Percentiles rank a stretch among this genome's conserved stretches.
phyloP scores from a whole-genome alignment of 2,329 filamentous ascomycete species.

The Penicillium sp. region DNA sequence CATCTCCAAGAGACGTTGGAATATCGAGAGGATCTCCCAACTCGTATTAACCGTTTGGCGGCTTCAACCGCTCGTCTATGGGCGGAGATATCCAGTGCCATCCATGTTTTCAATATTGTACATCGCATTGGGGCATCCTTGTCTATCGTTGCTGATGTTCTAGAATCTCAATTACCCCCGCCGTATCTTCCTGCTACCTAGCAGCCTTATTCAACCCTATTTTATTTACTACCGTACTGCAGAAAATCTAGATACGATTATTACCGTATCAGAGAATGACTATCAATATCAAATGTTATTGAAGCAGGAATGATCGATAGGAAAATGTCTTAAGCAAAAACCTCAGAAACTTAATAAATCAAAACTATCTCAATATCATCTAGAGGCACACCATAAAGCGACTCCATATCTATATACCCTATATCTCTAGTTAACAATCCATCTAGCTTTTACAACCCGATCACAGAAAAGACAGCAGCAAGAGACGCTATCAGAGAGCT shows the following conservation, averaged over 20 bases:
- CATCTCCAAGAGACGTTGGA: neutral
- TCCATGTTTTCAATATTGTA: constrained; percentile 2
- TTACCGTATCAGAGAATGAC: too few relatives aligned
- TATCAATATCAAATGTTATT: too few relatives aligned
- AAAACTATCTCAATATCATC: neutral
- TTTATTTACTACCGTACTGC: too few relatives aligned
- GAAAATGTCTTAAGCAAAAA: too few relatives aligned
- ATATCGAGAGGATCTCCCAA: neutral
- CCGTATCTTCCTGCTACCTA: neutral
- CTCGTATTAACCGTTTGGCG: neutral
- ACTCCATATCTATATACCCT: neutral
- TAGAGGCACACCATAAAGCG: neutral
- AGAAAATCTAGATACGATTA: too few relatives aligned
- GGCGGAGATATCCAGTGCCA: constrained; percentile 31
- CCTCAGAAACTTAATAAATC: neutral
- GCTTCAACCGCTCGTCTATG: constrained; percentile 22
- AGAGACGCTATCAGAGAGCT: neutral
- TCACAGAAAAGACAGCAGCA: neutral
- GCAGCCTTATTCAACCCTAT: neutral
- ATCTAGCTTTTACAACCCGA: neutral
- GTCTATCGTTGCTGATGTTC: neutral
- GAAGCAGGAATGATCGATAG: too few relatives aligned
- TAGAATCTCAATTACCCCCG: neutral
- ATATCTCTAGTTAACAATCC: neutral
- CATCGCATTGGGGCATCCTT: neutral